Evolutionary conservation across 306 rosid genomes (phyloP), one percentile per base, ranked within the genome.

Genomic region (Casuarina cunninghamiana): DNA sequence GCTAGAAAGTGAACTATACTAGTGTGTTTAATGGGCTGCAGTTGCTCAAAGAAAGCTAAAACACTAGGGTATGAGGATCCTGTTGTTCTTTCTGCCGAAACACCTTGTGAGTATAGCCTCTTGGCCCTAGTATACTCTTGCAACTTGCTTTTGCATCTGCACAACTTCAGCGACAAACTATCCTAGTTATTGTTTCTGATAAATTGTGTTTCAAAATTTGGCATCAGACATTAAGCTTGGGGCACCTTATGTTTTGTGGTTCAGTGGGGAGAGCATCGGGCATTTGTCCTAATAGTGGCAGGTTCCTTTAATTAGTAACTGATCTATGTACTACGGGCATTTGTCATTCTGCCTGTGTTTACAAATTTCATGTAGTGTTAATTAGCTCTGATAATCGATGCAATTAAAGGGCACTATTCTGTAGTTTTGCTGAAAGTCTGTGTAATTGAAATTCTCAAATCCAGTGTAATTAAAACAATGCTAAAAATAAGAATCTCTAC

Each of bases 101-200:
- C 99, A 65, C 97, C 96, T 44, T 95, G 99, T 95, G 83, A 91
- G 93, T 88, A 73, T 75, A 26, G 81, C 84, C 68, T 78, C 86
- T 69, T 73, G 63, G 72, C 55, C 63, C 53, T 70, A 71, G 74
- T 75, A 68, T 69, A 49, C 43, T 57, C 78, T 69, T 73, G 71
- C 66, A 65, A 41, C 75, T 72, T 84, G 54, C 83, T 39, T 79
- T 81, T 42, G 69, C 62, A 41, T 70, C 54, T 81, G 19, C 39
- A 70, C 78, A 46, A 38, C 53, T 68, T 54, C 45, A 3, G 44
- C 32, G 60, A 53, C 58, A 71, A 74, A 65, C 6, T 49, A 71
- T 71, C 49, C 3, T 44, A 35, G 15, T 75, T 43, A 38, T 63
- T 60, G 32, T 58, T 50, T 74, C 44, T 51, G 32, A 26, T 26